phyloP scores from a whole-genome alignment of 192 early-diverging fungal genomes.

The Mortierella antarctica region DNA sequence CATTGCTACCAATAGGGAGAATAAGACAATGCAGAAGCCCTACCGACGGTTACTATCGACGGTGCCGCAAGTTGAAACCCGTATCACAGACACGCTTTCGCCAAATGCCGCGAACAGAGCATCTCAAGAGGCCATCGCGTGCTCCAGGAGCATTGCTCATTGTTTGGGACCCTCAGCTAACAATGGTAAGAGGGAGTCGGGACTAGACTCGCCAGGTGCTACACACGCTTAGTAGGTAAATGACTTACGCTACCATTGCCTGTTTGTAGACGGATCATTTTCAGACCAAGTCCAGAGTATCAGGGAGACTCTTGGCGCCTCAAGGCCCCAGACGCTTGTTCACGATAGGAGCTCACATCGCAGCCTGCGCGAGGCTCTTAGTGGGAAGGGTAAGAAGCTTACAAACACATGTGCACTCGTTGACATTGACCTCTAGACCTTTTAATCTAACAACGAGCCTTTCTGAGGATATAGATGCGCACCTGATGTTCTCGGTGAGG shows the following conservation, averaged over 20 bases:
- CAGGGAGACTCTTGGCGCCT: neutral
- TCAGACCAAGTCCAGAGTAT: neutral
- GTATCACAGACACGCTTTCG: too few relatives aligned
- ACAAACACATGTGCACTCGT: neutral
- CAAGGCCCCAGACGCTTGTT: neutral
- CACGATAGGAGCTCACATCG: neutral
- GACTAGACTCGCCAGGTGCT: too few relatives aligned
- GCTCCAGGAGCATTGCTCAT: too few relatives aligned
- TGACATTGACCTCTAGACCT: neutral
- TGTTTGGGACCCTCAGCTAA: too few relatives aligned
- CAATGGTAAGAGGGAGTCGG: too few relatives aligned
- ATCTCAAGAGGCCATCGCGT: too few relatives aligned
- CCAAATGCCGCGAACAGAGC: too few relatives aligned
- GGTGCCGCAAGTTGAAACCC: neutral
- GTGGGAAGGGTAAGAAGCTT: constrained; percentile 4
- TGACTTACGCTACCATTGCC: neutral
- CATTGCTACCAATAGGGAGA: neutral
- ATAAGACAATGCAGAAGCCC: neutral
- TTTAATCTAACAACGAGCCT: too few relatives aligned
- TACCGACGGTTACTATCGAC: constrained; percentile 15
- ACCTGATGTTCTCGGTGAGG: too few relatives aligned
- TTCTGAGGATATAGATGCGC: too few relatives aligned
- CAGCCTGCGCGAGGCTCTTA: neutral
- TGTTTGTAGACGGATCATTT: neutral
- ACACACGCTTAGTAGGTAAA: neutral